Conservation (phyloP, 2,329 filamentous ascomycete genomes). For the Curvularia spicifera region DNA sequence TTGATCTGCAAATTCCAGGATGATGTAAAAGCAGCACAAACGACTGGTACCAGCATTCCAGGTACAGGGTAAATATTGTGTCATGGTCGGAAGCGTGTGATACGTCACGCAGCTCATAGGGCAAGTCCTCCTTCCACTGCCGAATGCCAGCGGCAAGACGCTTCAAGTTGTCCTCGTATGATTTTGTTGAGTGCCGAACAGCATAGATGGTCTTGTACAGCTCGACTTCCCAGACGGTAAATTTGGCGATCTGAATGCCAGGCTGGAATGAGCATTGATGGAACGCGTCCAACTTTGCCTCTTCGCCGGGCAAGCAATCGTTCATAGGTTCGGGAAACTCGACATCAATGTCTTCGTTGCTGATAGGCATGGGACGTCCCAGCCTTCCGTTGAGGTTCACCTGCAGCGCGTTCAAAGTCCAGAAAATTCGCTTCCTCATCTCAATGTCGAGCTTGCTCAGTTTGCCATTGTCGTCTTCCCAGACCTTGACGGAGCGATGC, state of each 20-base stretch:
- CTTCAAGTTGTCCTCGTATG: constrained; percentile 68
- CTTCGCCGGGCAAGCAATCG: constrained; percentile 72
- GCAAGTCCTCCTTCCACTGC: constrained; percentile 69
- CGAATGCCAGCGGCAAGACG: constrained; percentile 69
- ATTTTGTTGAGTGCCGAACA: constrained; percentile 66
- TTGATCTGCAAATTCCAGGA: constrained; percentile 58
- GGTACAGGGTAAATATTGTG: constrained; percentile 57
- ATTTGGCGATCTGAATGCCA: constrained; percentile 69
- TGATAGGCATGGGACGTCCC: constrained; percentile 77
- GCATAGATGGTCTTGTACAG: constrained; percentile 80
- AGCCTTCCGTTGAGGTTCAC: constrained; percentile 76
- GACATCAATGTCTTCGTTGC: constrained; percentile 76
- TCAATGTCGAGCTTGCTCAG: constrained; percentile 70
- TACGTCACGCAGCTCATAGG: constrained; percentile 63
- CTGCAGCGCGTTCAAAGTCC: constrained; percentile 70
- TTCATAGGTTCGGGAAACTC: constrained; percentile 75
- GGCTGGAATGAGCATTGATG: constrained; percentile 71
- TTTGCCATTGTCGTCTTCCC: constrained; percentile 53
- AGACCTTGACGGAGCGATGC: constrained; percentile 71
- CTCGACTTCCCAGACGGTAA: constrained; percentile 71
- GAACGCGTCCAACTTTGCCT: constrained; percentile 49
- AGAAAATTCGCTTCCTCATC: constrained; percentile 79
- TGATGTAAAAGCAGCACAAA: constrained; percentile 61
- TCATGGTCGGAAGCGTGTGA: constrained; percentile 55
- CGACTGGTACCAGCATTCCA: constrained; percentile 58